Evolutionary conservation across 495 filamentous ascomycete genomes (phyloP).

Genomic region (Sabuloglossum arenarium): DNA sequence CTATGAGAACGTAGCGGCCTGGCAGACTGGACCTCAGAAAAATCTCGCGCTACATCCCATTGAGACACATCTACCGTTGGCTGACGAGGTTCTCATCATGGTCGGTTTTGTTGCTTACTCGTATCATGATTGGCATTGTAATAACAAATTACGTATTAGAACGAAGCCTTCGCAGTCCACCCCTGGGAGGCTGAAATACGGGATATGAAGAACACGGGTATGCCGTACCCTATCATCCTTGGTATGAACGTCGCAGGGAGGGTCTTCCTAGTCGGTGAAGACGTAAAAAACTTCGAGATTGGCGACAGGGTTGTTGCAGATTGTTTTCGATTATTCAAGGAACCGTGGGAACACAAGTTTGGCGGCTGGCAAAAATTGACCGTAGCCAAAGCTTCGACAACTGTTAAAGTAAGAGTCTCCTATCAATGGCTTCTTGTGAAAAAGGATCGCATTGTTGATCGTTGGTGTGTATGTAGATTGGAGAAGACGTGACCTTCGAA

Average conservation of each 20-base stretch:
- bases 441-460: background rate
- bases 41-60: background rate
- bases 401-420: background rate
- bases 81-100: background rate
- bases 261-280: slow-evolving; percentile 7
- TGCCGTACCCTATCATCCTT: slow-evolving; percentile 8
- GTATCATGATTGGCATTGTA: background rate
- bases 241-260: slow-evolving; percentile 9
- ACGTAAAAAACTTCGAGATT: slow-evolving; percentile 2
- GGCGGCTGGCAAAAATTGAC: slow-evolving; percentile 10
- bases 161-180: slow-evolving; percentile 8
- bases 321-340: too few relatives aligned
- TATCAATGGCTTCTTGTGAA: background rate
- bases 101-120: background rate
- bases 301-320: slow-evolving; percentile 12
- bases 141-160: background rate
- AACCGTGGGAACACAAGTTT: too few relatives aligned
- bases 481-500: slow-evolving; percentile 7
- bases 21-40: background rate
- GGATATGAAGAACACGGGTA: background rate
- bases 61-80: background rate
- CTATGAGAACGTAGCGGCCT: background rate
- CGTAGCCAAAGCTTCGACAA: slow-evolving; percentile 3
- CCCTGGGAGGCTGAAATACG: slow-evolving; percentile 10
- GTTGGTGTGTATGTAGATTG: background rate